phyloP scores from a whole-genome alignment of 2,329 filamentous ascomycete genomes.

The Fusarium sororula region DNA sequence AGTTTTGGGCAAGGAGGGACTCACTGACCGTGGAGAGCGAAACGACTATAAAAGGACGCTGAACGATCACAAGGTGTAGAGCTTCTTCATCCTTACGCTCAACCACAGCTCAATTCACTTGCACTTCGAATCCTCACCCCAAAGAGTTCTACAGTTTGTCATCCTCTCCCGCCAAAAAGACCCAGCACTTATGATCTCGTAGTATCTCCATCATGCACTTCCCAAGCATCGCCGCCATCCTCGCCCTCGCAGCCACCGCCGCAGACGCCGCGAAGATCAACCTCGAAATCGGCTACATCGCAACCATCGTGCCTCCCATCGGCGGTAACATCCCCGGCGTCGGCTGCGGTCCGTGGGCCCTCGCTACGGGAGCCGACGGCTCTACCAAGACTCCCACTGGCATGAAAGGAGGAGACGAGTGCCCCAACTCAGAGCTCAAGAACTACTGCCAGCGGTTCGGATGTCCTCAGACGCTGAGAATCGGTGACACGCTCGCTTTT shows the following conservation, averaged over 20 bases:
- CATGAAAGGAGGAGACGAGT: neutral
- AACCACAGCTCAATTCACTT: neutral
- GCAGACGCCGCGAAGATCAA: neutral
- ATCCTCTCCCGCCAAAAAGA: neutral
- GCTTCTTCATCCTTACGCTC: neutral
- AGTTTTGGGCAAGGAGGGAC: no score
- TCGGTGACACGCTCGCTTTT: neutral
- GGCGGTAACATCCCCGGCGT: neutral
- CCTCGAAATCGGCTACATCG: neutral
- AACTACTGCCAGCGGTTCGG: neutral
- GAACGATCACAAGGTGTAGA: no score
- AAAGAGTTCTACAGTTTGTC: neutral
- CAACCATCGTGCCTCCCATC: neutral
- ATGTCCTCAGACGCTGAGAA: neutral
- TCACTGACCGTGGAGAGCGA: no score
- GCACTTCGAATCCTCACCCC: neutral
- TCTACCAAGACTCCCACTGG: neutral
- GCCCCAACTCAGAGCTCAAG: neutral
- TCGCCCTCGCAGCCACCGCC: no score
- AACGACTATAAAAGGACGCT: neutral
- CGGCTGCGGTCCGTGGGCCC: neutral
- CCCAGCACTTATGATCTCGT: accelerated
- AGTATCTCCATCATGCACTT: neutral
- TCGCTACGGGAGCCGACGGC: neutral
- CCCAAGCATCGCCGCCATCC: neutral